Percentiles rank a stretch among this genome's conserved stretches.
Conservation (phyloP, 179 eudicot species). For the Beta corolliflora region DNA sequence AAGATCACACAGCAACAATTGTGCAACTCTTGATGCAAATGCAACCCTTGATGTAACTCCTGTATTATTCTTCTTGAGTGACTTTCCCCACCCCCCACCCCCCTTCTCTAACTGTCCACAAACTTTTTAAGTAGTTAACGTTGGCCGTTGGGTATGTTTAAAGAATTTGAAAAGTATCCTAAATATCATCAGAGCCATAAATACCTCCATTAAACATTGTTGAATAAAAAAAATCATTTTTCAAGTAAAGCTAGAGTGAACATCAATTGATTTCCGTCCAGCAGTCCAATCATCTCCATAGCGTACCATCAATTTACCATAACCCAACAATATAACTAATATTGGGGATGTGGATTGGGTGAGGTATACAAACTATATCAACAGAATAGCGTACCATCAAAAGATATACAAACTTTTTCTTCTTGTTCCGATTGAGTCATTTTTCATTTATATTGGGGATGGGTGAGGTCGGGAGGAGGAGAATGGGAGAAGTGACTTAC, state of each 20-base stretch:
- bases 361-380: too few relatives aligned
- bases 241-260: background rate
- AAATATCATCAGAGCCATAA: background rate
- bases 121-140: background rate
- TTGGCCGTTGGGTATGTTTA: background rate
- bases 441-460: background rate
- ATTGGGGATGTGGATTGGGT: too few relatives aligned
- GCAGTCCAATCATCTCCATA: background rate
- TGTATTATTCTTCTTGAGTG: too few relatives aligned
- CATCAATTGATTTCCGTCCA: background rate
- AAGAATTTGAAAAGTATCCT: background rate
- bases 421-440: background rate
- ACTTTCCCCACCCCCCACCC: too few relatives aligned
- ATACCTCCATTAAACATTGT: background rate
- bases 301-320: background rate
- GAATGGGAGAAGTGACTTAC: conserved; percentile 35
- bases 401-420: background rate
- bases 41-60: too few relatives aligned
- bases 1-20: too few relatives aligned
- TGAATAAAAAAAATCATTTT: background rate
- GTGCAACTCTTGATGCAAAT: too few relatives aligned
- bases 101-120: too few relatives aligned
- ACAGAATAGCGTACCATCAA: too few relatives aligned
- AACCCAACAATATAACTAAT: background rate
- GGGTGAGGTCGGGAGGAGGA: background rate